Base-by-base conservation (phyloP, 1,139 yeast genomes). In the Yamadazyma pseudoaaseri region DNA sequence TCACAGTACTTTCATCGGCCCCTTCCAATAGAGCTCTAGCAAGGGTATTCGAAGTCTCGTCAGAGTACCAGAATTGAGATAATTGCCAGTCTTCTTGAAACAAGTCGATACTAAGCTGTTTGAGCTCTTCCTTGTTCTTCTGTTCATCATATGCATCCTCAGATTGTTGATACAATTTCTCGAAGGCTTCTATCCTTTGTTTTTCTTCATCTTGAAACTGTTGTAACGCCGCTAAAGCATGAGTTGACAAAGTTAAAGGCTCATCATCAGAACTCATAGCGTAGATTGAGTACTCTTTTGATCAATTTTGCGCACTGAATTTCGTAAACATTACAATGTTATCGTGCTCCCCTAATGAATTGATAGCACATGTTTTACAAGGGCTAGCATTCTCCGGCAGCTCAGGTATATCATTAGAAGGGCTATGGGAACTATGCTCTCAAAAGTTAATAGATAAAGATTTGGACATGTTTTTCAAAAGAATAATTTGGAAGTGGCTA, bases 81-180 rank as follows among this genome's bases (percentile, higher is more conserved):
- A 89, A 67, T 49, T 86, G 94, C 97, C 97, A 89, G 59, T 89
- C 95, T 58, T 89, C 96, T 52, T 83, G 73, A 58, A 89, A 89
- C 22, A 74, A 65, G 30, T 76, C 81, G 58, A 85, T 85, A 17
- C 77, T 45, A 10, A 67, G 35, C 13, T 22, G 7, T 6, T 9
- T 22, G 6, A 8, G 13, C 29, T 44, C 37, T 33, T 48, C 37
- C 16, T 51, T 50, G 26, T 37, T 27, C 29, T 47, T 40, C 32
- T 48, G 47, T 8, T 49, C 37, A 26, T 60, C 73, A 43, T 67
- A 75, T 23, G 67, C 66, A 26, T 66, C 65, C 47, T 86, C 86
- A 1, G 95, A 86, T 31, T 69, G 67, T 32, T 69, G 59, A 43
- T 72, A 70, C 31, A 89, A 59, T 37, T 70, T 60, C 27, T 71